Evolutionary conservation across 768 basidiomycete species (phyloP), one percentile per base, ranked within the genome.

Genomic region (Russula sp.): DNA sequence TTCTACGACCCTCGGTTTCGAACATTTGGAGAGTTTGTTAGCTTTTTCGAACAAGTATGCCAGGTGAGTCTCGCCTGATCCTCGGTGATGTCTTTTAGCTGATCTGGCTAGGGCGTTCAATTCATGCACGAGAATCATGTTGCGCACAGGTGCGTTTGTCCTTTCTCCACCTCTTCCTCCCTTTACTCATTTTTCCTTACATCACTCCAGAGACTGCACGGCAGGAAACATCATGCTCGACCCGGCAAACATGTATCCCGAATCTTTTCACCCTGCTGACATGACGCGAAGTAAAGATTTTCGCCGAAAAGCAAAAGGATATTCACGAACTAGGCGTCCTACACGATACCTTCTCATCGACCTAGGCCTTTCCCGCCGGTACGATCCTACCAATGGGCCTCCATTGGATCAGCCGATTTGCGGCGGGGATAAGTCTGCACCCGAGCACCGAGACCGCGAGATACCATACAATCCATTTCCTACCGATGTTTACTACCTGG

Each of bases 341-440:
- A 57, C 65, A 0, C 71, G 70, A 46, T 76, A 76, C 53, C 73
- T 69, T 45, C 55, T 75, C 50, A 74, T 75, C n/a, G 76, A 77
- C 41, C 75, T 76, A 6, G 74, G 74, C 0, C 46, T 75, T 0
- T 75, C 76, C 9, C 69, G 70, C 0, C 58, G 38, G 0, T 77
- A 72, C 41, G 66, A 68, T 2, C 70, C 73, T 0, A 52, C 67
- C 0, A 67, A 73, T 6, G 42, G 50, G 16, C 22, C 38, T 0
- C 60, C 77, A 0, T 66, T 61, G 0, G 74, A 72, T 29, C 32
- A 52, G 4, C 70, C 74, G 0, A 68, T 77, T 3, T 60, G 60
- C 6, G 81, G 78, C 1, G 78, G 74, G 3, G 80, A 83, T 66
- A 73, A 73, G 51, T 67, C 75, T 0, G 70, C 73, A 0, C 74